Evolutionary conservation across 140 eudicot species (phyloP).

Genomic region (Senecio squalidus): DNA sequence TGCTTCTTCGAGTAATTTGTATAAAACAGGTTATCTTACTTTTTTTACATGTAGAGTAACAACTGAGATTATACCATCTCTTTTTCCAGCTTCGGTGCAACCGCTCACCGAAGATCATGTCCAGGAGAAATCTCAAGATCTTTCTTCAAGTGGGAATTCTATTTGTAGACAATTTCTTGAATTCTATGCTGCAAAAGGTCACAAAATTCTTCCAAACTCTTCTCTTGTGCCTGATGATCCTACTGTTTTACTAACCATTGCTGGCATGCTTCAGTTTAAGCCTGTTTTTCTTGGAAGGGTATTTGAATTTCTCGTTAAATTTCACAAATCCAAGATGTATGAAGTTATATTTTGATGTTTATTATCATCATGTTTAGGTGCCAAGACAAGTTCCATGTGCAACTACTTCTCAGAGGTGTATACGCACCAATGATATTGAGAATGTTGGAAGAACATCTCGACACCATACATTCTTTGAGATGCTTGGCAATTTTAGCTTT

Average conservation of each 20-base stretch:
- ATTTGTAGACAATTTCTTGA: slow-evolving; percentile 84
- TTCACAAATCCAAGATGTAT: background rate
- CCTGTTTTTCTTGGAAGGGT: slow-evolving; percentile 97
- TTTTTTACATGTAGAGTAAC: too few species aligned
- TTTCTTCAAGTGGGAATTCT: slow-evolving; percentile 58
- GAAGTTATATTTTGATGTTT: background rate
- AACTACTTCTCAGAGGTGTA: slow-evolving; percentile 89
- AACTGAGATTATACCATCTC: slow-evolving; percentile 7
- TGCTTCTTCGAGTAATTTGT: background rate
- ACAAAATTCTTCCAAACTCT: slow-evolving; percentile 81
- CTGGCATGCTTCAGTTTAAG: slow-evolving; percentile 98
- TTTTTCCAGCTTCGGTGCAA: slow-evolving; percentile 63
- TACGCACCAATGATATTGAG: slow-evolving; percentile 91
- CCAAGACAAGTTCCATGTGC: slow-evolving; percentile 87
- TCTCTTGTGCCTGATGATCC: slow-evolving; percentile 99
- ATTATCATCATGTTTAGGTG: slow-evolving; percentile 34
- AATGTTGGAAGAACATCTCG: slow-evolving; percentile 92
- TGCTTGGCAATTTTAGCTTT: slow-evolving; percentile 97
- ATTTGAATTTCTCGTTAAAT: background rate
- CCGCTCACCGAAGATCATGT: slow-evolving; percentile 48
- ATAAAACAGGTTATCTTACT: too few species aligned
- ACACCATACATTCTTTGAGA: slow-evolving; percentile 93
- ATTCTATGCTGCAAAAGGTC: slow-evolving; percentile 84
- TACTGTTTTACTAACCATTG: slow-evolving; percentile 86
- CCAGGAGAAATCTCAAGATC: slow-evolving; percentile 30